phyloP scores from a whole-genome alignment of 2,329 filamentous ascomycete species.

The Aspergillus tanneri region DNA sequence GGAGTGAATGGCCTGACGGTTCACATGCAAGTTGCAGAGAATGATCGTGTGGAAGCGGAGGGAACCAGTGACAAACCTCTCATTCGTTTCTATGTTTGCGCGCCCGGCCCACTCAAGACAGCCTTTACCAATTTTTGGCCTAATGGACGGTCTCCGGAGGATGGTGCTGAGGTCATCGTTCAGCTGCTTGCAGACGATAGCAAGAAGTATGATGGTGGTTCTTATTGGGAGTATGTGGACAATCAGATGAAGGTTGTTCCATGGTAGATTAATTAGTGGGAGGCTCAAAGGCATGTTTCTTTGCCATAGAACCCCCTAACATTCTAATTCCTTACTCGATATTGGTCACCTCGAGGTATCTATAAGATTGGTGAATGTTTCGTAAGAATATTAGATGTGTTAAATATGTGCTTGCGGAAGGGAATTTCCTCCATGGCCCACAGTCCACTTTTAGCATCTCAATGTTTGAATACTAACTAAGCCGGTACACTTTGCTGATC shows the following conservation, averaged over 20 bases:
- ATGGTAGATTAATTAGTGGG: too few species aligned
- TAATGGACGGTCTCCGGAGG: slow-evolving; percentile 21
- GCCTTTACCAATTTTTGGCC: slow-evolving; percentile 25
- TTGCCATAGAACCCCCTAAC: too few species aligned
- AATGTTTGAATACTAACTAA: too few species aligned
- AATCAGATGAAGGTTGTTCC: slow-evolving; percentile 26
- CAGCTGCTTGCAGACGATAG: slow-evolving; percentile 15
- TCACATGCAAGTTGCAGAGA: slow-evolving; percentile 24
- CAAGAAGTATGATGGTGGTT: slow-evolving; percentile 19
- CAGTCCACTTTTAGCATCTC: too few species aligned
- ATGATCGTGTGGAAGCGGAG: slow-evolving; percentile 13
- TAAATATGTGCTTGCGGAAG: too few species aligned
- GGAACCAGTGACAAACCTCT: slow-evolving; percentile 3
- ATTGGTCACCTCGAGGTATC: too few species aligned
- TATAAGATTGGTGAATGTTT: too few species aligned
- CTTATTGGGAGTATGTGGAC: slow-evolving; percentile 26
- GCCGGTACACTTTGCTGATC: too few species aligned
- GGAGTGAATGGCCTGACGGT: slow-evolving; percentile 42
- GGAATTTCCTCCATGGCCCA: too few species aligned
- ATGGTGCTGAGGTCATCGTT: slow-evolving; percentile 28
- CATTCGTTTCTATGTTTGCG: slow-evolving; percentile 20
- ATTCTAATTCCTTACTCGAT: too few species aligned
- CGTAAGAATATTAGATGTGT: too few species aligned
- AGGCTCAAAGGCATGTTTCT: too few species aligned
- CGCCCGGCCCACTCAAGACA: slow-evolving; percentile 27